These are phyloP conservation scores for Rhipidocladum racemiflorum DNA, from an alignment of 176 grass and related monocot genomes.

Conservation along the genomic window DNA sequence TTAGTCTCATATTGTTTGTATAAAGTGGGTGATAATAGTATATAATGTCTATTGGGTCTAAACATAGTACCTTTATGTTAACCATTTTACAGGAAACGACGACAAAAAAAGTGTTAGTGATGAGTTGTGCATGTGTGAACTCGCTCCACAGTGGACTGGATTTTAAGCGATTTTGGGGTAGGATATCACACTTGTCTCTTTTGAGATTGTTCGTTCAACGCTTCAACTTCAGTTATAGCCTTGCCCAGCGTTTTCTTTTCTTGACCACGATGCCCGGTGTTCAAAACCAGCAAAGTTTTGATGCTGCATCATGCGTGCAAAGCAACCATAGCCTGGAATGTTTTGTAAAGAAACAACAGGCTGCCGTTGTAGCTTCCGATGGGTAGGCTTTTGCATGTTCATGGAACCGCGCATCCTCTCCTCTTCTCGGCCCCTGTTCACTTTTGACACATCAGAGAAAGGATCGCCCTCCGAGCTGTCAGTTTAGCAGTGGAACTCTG, in stretches of 20 bases:
- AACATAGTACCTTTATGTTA: too few species aligned
- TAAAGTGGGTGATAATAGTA: too few species aligned
- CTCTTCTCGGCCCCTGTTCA: not conserved
- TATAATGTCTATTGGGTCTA: too few species aligned
- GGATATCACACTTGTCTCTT: not conserved
- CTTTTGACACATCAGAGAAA: slow-evolving; percentile 15
- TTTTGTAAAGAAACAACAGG: slow-evolving; percentile 37
- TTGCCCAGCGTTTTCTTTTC: not conserved
- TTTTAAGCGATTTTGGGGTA: too few species aligned
- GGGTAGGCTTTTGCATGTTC: slow-evolving; percentile 25
- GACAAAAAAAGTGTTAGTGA: too few species aligned
- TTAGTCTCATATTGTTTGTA: too few species aligned
- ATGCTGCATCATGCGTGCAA: not conserved
- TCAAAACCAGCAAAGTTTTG: not conserved
- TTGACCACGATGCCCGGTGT: not conserved
- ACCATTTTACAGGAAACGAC: too few species aligned
- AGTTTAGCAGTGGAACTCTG: not conserved
- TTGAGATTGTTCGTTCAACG: not conserved
- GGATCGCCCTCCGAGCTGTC: not conserved
- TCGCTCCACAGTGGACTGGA: too few species aligned
- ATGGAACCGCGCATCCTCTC: not conserved
- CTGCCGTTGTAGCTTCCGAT: slow-evolving; percentile 37
- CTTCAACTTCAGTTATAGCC: not conserved
- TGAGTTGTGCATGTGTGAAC: too few species aligned
- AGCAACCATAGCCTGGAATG: slow-evolving; percentile 23